These are phyloP conservation scores for Zea luxurians DNA, from an alignment of 176 grass and related monocot genomes.

Conservation along the genomic window DNA sequence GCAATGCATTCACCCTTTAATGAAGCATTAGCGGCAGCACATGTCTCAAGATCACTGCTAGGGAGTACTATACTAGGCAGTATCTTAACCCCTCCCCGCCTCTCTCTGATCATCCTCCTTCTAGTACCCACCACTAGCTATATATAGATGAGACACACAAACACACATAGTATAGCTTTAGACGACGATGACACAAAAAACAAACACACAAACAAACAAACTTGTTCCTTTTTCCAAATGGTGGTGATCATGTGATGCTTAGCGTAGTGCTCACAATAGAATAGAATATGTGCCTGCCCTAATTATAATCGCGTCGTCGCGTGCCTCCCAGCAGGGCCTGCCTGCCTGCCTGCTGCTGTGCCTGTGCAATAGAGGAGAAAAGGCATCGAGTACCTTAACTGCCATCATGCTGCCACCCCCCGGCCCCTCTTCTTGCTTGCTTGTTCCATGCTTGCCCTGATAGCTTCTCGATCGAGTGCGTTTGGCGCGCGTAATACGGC, in stretches of 20 bases:
- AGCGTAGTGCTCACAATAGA: conserved; percentile 36
- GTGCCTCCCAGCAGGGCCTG: neutral
- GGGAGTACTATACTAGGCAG: conserved; percentile 9
- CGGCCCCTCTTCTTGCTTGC: neutral
- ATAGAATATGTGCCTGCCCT: conserved; percentile 19
- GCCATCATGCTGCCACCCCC: conserved; percentile 33
- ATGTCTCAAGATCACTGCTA: conserved; percentile 55
- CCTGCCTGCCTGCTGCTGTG: neutral
- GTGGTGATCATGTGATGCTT: conserved; percentile 59
- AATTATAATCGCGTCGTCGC: neutral
- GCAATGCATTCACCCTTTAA: conserved; percentile 35
- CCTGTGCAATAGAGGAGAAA: neutral
- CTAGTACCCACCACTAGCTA: neutral
- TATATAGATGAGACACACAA: conserved; percentile 45
- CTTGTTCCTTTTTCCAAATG: conserved; percentile 36
- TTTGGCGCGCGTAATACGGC: neutral
- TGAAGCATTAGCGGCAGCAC: conserved; percentile 51
- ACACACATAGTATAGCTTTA: too few species aligned
- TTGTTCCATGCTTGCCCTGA: neutral
- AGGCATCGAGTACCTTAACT: neutral
- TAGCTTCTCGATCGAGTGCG: neutral
- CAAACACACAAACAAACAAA: neutral
- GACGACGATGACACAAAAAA: too few species aligned
- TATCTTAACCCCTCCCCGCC: conserved; percentile 37
- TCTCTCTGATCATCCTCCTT: neutral